Evolutionary conservation across 2,329 filamentous ascomycete species (phyloP).

Genomic region (Hypoxylon rubiginosum): DNA sequence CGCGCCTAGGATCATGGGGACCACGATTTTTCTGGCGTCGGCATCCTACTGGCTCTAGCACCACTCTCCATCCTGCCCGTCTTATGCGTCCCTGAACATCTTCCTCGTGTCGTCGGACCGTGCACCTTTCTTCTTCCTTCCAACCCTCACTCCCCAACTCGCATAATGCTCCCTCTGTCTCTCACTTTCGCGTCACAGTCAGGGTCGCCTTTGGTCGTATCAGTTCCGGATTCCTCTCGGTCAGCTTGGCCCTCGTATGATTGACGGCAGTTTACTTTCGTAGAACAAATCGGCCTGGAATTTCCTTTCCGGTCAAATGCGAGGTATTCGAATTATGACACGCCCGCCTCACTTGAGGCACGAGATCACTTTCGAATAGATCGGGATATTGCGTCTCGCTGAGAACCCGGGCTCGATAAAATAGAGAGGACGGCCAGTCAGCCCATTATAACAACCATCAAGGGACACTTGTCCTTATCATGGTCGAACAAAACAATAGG

Average conservation of each 20-base stretch:
- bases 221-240: conserved; percentile 9
- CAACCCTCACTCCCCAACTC: conserved; percentile 18
- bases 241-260: conserved; percentile 11
- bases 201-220: conserved; percentile 15
- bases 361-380: conserved; percentile 15
- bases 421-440: not conserved
- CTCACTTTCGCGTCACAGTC: conserved; percentile 12
- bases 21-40: conserved; percentile 17
- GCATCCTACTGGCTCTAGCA: conserved; percentile 15
- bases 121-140: conserved; percentile 3
- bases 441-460: conserved; percentile 3
- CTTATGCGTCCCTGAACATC: conserved; percentile 10
- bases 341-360: conserved; percentile 30
- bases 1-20: conserved; percentile 13
- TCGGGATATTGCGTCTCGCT: conserved; percentile 15
- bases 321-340: conserved; percentile 17
- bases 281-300: conserved; percentile 14
- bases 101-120: conserved; percentile 11
- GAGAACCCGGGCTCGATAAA: conserved; percentile 11
- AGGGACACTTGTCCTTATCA: conserved; percentile 38
- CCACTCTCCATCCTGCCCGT: conserved; percentile 15
- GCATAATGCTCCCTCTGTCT: not conserved
- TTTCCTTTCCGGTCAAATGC: conserved; percentile 12
- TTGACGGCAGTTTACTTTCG: conserved; percentile 17
- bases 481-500: conserved; percentile 1